Conservation (phyloP, 169 alveolate species). For the Theileria equi region DNA sequence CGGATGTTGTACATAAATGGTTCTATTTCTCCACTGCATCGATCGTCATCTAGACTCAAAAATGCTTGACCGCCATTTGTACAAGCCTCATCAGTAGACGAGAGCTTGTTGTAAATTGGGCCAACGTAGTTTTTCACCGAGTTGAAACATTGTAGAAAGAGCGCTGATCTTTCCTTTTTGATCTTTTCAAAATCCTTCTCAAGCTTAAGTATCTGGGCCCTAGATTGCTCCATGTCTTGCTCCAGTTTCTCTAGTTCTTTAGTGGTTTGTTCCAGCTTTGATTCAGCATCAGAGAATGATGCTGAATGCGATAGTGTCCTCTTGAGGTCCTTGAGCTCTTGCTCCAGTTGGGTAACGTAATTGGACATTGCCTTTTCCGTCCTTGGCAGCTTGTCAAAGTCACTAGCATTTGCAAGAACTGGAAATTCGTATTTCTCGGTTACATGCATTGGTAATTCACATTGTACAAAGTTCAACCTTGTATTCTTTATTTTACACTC, state of each 20-base stretch:
- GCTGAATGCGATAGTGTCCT: conserved; percentile 45
- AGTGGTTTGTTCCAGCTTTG: conserved; percentile 43
- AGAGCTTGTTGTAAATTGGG: conserved; percentile 66
- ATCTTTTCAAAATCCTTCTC: conserved; percentile 67
- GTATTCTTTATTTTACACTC: conserved; percentile 39
- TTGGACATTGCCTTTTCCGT: background rate
- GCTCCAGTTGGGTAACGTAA: background rate
- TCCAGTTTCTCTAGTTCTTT: conserved; percentile 60
- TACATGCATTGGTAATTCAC: too few relatives aligned
- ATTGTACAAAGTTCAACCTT: too few relatives aligned
- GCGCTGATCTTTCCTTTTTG: conserved; percentile 64
- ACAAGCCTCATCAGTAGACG: conserved; percentile 52
- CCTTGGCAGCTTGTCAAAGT: background rate
- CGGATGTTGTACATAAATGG: conserved; percentile 71
- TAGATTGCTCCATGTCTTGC: conserved; percentile 51
- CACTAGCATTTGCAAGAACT: background rate
- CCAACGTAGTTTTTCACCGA: conserved; percentile 66
- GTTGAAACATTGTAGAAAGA: conserved; percentile 70
- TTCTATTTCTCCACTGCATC: conserved; percentile 58
- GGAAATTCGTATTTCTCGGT: background rate
- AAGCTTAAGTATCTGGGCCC: conserved; percentile 55
- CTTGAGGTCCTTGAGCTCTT: conserved; percentile 22
- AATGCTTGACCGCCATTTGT: conserved; percentile 73
- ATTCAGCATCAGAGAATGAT: conserved; percentile 54
- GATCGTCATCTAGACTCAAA: conserved; percentile 67